Conservation (phyloP, 371 early-diverging fungal genomes). For the Mucor saturninus region DNA sequence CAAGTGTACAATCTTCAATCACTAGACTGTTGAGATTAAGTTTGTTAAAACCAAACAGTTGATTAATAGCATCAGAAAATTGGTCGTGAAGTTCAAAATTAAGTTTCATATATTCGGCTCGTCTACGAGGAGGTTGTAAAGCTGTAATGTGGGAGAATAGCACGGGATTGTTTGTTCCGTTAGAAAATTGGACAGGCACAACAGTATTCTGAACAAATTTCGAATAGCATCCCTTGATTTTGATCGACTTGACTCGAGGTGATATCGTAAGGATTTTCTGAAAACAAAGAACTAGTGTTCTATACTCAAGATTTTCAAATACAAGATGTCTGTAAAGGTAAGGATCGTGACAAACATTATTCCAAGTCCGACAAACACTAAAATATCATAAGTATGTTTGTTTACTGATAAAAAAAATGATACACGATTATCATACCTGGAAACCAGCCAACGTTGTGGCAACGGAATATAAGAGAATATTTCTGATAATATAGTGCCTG, state of each 20-base stretch:
- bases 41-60: constrained; percentile 39
- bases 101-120: constrained; percentile 48
- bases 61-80: constrained; percentile 44
- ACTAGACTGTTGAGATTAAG: constrained; percentile 33
- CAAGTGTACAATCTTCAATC: constrained; percentile 47
- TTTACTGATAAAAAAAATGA: background rate
- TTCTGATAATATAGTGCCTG: constrained; percentile 13
- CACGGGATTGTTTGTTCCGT: constrained; percentile 15
- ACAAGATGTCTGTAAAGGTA: constrained; percentile 46
- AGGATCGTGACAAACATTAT: constrained; percentile 33
- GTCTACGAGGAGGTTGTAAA: constrained; percentile 42
- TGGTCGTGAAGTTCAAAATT: constrained; percentile 53
- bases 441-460: constrained; percentile 20
- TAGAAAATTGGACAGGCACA: constrained; percentile 41
- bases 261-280: constrained; percentile 39
- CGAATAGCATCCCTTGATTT: constrained; percentile 48
- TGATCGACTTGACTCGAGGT: constrained; percentile 42
- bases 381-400: background rate
- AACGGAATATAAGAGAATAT: constrained; percentile 25
- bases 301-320: constrained; percentile 50
- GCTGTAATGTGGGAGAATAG: constrained; percentile 48
- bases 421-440: constrained; percentile 13
- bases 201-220: constrained; percentile 47
- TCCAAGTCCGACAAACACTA: constrained; percentile 51
- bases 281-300: constrained; percentile 38